Percentiles rank a stretch among this genome's conserved stretches.
phyloP scores from a whole-genome alignment of 805 yeast genomes.

The Yarrowia sp. region DNA sequence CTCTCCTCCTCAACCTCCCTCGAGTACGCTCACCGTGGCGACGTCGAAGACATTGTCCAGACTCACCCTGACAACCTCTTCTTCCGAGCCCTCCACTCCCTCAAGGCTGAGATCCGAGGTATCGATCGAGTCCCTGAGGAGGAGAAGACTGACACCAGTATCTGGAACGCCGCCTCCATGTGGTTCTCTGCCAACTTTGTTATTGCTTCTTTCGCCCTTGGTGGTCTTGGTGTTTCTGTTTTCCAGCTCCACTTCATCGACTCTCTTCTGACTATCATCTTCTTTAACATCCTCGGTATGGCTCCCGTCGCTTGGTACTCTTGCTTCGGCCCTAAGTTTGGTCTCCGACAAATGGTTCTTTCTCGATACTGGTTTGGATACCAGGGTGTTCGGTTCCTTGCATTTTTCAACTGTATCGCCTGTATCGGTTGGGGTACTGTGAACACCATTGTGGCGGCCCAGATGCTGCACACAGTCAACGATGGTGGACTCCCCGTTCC shows the following conservation, averaged over 20 bases:
- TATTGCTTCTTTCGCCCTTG: slow-evolving; percentile 76
- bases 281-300: slow-evolving; percentile 72
- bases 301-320: slow-evolving; percentile 81
- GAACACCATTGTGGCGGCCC: slow-evolving; percentile 86
- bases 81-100: background rate
- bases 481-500: slow-evolving; percentile 69
- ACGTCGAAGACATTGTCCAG: slow-evolving; percentile 25
- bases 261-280: slow-evolving; percentile 60
- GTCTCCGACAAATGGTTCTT: slow-evolving; percentile 83
- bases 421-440: slow-evolving; percentile 97
- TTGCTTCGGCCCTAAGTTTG: slow-evolving; percentile 76
- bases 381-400: slow-evolving; percentile 69
- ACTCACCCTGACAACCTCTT: slow-evolving; percentile 17
- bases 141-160: slow-evolving; percentile 65
- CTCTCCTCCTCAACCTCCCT: slow-evolving; percentile 16
- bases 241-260: slow-evolving; percentile 75
- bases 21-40: background rate
- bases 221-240: slow-evolving; percentile 64
- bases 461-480: slow-evolving; percentile 74
- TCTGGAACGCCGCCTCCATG: slow-evolving; percentile 75
- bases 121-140: slow-evolving; percentile 78
- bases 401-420: slow-evolving; percentile 73
- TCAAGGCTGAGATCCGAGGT: slow-evolving; percentile 61
- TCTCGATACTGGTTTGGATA: slow-evolving; percentile 78
- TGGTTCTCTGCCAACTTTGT: slow-evolving; percentile 91